Evolutionary conservation across 2,329 filamentous ascomycete species (phyloP), one percentile per base, ranked within the genome.

Genomic region (Camptophora hylomeconis): DNA sequence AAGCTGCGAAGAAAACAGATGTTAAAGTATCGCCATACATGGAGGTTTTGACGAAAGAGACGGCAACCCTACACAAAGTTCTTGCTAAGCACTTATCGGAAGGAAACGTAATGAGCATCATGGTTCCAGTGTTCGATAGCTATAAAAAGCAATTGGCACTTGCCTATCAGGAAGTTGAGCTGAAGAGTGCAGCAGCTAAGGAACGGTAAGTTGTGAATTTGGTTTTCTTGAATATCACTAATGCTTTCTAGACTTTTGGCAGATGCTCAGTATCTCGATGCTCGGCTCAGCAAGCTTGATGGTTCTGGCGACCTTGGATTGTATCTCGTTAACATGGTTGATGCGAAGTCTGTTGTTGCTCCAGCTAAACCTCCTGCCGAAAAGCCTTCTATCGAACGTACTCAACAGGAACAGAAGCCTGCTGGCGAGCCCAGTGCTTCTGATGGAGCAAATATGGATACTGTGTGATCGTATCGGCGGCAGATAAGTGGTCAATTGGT

Each of bases 21-120:
- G 51, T 52, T 32, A 50, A 56, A 10, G 62, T 68, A 5, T 81
- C 76, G 43, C 51, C 71, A 2, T 92, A 87, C 52, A 87, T 93
- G 74, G 84, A 92, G 54, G 86, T 75, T 1, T 56, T 94, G 30
- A 75, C 73, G 6, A 92, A 84, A 51, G 86, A 94, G 48, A 93
- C 86, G 0, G 72, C 72, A 3, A 89, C 78, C 2, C 59, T 94
- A 37, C 79, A 93, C 47, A 76, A 82, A 31, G 84, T 89, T 7
- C 63, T 94, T 36, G 76, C 71, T 36, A 86, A 83, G 49, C 78
- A 92, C 50, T 60, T 94, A 14, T 76, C 79, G 0, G 80, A 89
- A 39, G 65, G 69, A 31, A 76, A 78, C 1, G 75, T 92, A 2
- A 65, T 69, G 30, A 72, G 81, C 58, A 92, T 94, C 45, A 92